These are phyloP conservation scores for Multifurca ochricompacta DNA, from an alignment of 768 basidiomycete genomes.

Conservation along the genomic window DNA sequence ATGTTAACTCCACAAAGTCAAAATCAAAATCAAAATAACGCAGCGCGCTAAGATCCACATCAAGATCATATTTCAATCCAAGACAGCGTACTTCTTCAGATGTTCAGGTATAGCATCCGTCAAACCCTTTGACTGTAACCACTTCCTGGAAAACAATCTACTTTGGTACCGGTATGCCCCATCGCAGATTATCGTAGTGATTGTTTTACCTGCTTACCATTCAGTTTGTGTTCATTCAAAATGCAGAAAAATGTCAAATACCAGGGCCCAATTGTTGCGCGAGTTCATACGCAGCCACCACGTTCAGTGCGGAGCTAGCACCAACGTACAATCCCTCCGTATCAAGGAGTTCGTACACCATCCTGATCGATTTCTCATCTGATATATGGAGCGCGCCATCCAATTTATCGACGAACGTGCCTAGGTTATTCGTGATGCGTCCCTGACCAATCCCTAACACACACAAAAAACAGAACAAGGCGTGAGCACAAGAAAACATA, in stretches of 20 bases:
- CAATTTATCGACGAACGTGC: constrained; percentile 67
- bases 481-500: neutral
- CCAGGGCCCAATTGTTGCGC: constrained; percentile 82
- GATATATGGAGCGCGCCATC: constrained; percentile 81
- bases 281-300: constrained; percentile 86
- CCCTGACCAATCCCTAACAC: constrained; percentile 89
- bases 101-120: constrained; percentile 71
- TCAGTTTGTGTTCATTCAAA: neutral
- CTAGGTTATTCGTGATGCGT: constrained; percentile 86
- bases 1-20: too few relatives aligned
- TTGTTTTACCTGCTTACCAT: constrained; percentile 51
- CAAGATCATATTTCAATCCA: constrained; percentile 41
- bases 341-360: constrained; percentile 90
- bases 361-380: constrained; percentile 83
- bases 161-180: constrained; percentile 98
- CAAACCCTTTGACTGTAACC: constrained; percentile 79
- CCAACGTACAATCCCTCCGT: constrained; percentile 92
- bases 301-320: constrained; percentile 89
- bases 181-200: constrained; percentile 89
- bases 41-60: neutral
- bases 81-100: constrained; percentile 82
- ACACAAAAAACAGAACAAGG: neutral
- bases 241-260: constrained; percentile 22
- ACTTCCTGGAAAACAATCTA: constrained; percentile 87
- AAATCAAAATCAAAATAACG: neutral